Evolutionary conservation across 208 protist species (phyloP).

Genomic region (Trypanosoma cruzi): DNA sequence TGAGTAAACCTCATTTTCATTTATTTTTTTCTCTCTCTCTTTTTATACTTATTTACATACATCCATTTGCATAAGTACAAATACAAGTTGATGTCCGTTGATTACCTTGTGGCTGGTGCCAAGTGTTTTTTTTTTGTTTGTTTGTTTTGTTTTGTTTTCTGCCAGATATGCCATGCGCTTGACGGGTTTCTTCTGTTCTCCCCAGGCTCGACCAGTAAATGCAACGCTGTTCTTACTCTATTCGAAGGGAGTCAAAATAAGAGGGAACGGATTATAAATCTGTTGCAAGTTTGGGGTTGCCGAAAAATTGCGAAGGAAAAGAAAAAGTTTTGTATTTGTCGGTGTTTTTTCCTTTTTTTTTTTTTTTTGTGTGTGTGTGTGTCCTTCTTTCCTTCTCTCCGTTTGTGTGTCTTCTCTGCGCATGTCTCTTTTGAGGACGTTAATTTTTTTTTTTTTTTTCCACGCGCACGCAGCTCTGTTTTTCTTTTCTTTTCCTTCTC

Average conservation of each 20-base stretch:
- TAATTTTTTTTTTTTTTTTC: background rate
- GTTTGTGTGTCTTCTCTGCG: background rate
- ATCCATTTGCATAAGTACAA: background rate
- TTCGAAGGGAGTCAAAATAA: no score
- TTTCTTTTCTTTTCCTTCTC: background rate
- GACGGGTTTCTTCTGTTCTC: no score
- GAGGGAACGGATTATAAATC: no score
- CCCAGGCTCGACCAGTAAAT: no score
- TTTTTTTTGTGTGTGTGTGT: slow-evolving; percentile 4
- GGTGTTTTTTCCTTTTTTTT: slow-evolving; percentile 12
- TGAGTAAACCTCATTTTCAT: background rate
- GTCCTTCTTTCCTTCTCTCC: background rate
- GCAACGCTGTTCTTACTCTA: no score
- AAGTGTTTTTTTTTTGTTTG: no score
- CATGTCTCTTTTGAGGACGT: background rate
- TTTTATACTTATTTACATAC: background rate
- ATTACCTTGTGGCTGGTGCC: no score
- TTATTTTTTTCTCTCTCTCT: slow-evolving; percentile 12
- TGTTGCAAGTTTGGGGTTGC: no score
- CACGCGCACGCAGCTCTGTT: background rate
- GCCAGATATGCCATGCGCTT: no score
- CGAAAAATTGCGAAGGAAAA: background rate
- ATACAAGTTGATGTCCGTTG: no score
- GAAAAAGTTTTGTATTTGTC: background rate
- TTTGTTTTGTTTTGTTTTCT: no score